Evolutionary conservation across 2,329 filamentous ascomycete species (phyloP).

Genomic region (Ophiocordyceps camponoti-floridani): DNA sequence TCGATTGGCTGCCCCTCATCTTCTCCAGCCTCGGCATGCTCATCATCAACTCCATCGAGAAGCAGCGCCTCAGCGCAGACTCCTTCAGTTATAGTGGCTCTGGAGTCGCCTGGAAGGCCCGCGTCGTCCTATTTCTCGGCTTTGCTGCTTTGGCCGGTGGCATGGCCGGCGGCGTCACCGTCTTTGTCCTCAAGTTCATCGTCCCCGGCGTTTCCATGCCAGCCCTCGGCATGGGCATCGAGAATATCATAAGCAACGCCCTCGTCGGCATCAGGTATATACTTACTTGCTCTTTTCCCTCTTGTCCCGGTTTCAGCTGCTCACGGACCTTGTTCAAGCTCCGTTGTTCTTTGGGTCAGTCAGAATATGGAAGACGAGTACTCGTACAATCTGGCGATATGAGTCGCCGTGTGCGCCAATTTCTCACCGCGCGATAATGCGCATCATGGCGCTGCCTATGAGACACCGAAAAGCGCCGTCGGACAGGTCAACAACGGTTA

Average conservation of each 20-base stretch:
- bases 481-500: no score
- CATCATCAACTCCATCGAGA: constrained; percentile 54
- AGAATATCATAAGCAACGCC: constrained; percentile 48
- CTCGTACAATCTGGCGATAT: constrained; percentile 45
- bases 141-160: constrained; percentile 48
- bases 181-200: constrained; percentile 47
- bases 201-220: constrained; percentile 40
- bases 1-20: constrained; percentile 53
- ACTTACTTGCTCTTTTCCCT: background rate
- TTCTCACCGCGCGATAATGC: no score
- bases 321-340: constrained; percentile 21
- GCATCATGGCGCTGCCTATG: no score
- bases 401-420: background rate
- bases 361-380: constrained; percentile 62
- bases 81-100: constrained; percentile 43
- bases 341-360: constrained; percentile 48
- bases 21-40: constrained; percentile 51
- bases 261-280: constrained; percentile 41
- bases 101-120: constrained; percentile 50
- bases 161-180: constrained; percentile 51
- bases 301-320: background rate
- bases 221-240: constrained; percentile 44
- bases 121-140: constrained; percentile 48
- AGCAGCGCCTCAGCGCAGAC: constrained; percentile 45
- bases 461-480: no score